Percentiles rank a stretch among this genome's conserved stretches.
Conservation (phyloP, 345 rosid genomes). For the Angophora floribunda region DNA sequence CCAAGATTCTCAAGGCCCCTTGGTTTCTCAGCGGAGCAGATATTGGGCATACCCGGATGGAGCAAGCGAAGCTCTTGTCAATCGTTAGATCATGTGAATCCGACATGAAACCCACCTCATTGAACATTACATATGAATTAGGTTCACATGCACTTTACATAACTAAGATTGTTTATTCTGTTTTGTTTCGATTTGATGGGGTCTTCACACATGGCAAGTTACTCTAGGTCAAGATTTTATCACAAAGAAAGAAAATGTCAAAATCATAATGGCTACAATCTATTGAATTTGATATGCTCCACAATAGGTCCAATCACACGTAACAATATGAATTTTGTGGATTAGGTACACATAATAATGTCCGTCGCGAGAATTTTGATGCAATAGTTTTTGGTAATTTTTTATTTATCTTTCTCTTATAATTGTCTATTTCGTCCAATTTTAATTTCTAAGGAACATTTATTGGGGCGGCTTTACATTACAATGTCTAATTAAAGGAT, state of each 20-base stretch:
- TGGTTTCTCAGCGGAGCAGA: not conserved
- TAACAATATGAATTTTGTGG: not conserved
- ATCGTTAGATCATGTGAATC: not conserved
- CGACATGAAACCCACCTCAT: not conserved
- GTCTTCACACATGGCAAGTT: not conserved
- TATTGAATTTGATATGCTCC: not conserved
- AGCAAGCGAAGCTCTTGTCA: not conserved
- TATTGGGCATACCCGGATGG: not conserved
- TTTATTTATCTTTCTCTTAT: not conserved
- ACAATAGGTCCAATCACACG: not conserved
- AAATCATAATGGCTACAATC: fast-evolving
- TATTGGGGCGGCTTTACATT: no score
- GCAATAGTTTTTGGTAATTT: not conserved
- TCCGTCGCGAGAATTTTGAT: not conserved
- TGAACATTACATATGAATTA: not conserved
- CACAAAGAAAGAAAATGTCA: not conserved
- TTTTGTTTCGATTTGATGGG: not conserved
- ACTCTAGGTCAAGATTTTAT: not conserved
- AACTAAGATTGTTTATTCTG: not conserved
- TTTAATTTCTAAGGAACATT: no score
- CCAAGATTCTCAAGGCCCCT: not conserved
- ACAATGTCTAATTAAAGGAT: not conserved
- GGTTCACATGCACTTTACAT: not conserved
- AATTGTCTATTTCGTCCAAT: not conserved
- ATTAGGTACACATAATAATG: not conserved